Conservation (phyloP, 2,329 filamentous ascomycete genomes). For the Sporothrix brasiliensis region DNA sequence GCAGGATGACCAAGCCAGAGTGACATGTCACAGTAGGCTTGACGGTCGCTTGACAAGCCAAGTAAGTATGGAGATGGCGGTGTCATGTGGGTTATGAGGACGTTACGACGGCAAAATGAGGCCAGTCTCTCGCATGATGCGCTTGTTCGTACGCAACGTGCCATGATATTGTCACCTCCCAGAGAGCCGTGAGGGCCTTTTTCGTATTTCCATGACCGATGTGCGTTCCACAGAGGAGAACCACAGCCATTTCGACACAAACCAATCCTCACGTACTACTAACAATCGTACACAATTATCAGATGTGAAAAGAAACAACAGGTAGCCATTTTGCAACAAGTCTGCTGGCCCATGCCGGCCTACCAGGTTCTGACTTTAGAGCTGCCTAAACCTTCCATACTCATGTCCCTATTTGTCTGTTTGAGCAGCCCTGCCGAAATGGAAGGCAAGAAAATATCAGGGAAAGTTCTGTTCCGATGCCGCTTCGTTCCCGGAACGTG, state of each 20-base stretch:
- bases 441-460: background rate
- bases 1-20: background rate
- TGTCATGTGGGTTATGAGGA: background rate
- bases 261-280: background rate
- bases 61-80: background rate
- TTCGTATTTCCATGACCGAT: background rate
- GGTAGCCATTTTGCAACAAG: no score
- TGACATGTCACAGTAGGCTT: background rate
- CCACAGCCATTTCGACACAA: background rate
- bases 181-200: background rate
- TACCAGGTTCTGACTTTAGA: background rate
- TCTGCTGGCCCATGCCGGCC: background rate
- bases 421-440: background rate
- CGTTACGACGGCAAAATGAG: background rate
- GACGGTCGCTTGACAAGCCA: constrained; percentile 4
- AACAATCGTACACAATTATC: background rate
- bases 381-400: no score
- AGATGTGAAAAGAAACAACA: background rate
- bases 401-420: no score
- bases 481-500: background rate
- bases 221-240: background rate
- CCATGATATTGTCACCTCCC: no score
- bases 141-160: no score
- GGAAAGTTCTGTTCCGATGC: background rate
- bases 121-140: no score